phyloP scores from a whole-genome alignment of 305 asterid genomes.

The Rubia balearica region DNA sequence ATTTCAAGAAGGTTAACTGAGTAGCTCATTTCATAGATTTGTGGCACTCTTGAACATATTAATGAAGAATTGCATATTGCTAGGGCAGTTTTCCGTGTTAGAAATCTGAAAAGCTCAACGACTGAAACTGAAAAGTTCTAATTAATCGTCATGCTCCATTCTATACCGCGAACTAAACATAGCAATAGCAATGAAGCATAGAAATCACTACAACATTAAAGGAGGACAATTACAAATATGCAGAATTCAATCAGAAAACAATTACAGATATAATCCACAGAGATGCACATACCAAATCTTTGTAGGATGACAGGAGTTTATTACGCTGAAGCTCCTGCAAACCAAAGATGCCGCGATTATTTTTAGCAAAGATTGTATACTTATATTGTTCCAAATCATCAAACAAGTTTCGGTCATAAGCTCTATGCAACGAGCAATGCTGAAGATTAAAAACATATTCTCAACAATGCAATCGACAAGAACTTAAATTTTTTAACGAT shows the following conservation, averaged over 20 bases:
- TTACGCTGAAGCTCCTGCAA: constrained; percentile 50
- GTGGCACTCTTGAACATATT: neutral
- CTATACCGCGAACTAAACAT: neutral
- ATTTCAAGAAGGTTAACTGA: neutral
- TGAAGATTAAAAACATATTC: neutral
- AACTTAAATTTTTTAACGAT: no score
- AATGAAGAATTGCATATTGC: neutral
- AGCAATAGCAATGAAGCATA: neutral
- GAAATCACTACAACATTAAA: neutral
- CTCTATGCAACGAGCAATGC: neutral
- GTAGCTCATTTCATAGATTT: neutral
- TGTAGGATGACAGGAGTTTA: constrained; percentile 55
- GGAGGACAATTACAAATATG: neutral
- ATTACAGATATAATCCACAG: constrained; percentile 6
- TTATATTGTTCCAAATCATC: neutral
- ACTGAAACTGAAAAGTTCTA: neutral
- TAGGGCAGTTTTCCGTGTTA: neutral
- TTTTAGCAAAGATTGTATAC: neutral
- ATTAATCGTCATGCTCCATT: neutral
- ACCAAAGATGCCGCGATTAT: neutral
- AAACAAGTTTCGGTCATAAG: neutral
- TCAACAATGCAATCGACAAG: neutral
- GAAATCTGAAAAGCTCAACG: neutral
- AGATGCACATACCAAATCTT: constrained; percentile 50
- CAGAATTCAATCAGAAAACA: neutral